These are phyloP conservation scores for Ophiostoma montium DNA, from an alignment of 2,329 filamentous ascomycete species.

Conservation along the genomic window DNA sequence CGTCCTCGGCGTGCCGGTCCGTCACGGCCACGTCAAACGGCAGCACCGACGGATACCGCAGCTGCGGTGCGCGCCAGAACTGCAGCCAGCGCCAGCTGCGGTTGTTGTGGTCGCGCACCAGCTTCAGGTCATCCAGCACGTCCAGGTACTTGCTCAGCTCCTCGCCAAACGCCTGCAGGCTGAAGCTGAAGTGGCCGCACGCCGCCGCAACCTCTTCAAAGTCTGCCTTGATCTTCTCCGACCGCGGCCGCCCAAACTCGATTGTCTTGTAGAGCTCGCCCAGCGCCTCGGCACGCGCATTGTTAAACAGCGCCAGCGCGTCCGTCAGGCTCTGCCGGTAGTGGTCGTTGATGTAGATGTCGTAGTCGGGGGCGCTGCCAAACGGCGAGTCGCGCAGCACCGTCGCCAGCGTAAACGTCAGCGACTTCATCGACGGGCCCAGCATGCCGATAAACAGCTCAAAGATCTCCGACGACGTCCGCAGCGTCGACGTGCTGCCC, in stretches of 20 bases:
- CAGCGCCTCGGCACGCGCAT: constrained; percentile 61
- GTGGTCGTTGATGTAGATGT: constrained; percentile 63
- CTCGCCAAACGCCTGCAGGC: constrained; percentile 77
- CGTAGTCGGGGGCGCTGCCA: constrained; percentile 48
- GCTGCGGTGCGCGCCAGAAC: constrained; percentile 44
- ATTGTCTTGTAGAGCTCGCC: constrained; percentile 68
- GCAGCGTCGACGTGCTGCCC: constrained; percentile 22
- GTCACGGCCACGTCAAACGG: constrained; percentile 19
- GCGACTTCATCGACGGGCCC: constrained; percentile 88
- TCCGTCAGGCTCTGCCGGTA: constrained; percentile 69
- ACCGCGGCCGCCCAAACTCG: constrained; percentile 52
- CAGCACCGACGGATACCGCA: constrained; percentile 13
- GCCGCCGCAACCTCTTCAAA: constrained; percentile 97
- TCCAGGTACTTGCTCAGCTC: constrained; percentile 75
- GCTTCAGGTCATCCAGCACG: constrained; percentile 73
- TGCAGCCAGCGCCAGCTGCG: constrained; percentile 75
- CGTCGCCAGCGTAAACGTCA: constrained; percentile 82
- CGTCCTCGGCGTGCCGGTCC: not conserved
- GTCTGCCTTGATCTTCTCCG: constrained; percentile 71
- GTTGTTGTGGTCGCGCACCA: constrained; percentile 45
- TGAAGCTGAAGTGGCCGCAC: constrained; percentile 92
- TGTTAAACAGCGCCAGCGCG: constrained; percentile 66
- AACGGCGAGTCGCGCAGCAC: constrained; percentile 83
- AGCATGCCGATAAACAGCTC: constrained; percentile 77
- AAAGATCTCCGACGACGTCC: constrained; percentile 71